Evolutionary conservation across 2,329 filamentous ascomycete genomes (phyloP), one percentile per base, ranked within the genome.

Genomic region (Aspergillus hortae): DNA sequence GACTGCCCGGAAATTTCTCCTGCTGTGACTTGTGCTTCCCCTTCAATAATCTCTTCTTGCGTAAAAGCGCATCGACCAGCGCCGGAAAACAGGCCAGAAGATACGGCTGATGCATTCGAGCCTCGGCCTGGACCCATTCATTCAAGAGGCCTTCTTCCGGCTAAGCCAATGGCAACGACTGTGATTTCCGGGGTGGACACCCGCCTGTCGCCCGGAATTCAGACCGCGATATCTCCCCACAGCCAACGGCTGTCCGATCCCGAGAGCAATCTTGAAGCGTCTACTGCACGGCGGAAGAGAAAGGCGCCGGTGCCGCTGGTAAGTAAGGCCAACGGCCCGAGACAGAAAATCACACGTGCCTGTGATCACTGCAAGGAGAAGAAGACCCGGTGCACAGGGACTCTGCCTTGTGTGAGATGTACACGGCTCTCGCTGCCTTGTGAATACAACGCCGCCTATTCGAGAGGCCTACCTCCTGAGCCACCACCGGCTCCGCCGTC

Each of bases 351-450:
- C 49, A 72, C 69, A 25, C 57, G 69, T 42, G 69, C 69, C 27
- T 72, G 69, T 57, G 69, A 72, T 57, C 65, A 62, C 36, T 72
- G 69, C 57, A 72, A 72, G 56, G 56, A 64, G 40, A 72, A 71
- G 55, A 72, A 72, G 52, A 70, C 67, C 3, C 61, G 67, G 17
- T 72, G 69, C 43, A 70, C 68, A 0, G 69, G 69, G 35, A 72
- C 69, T 2, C 48, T 71, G 14, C 69, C 69, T 2, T 72, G 69
- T 38, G 56, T 62, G 12, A 59, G 68, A 51, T 72, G 69, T 48
- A 65, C 61, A 7, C 60, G 66, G 17, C 56, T 70, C 12, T 67
- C 64, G 21, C 59, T 70, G 3, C 19, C 52, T 10, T 72, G 69
- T 51, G 62, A 63, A 53, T 72, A 72, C 53, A 70, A 66, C 44